Evolutionary conservation across 1,284 basidiomycete species (phyloP), one percentile per base, ranked within the genome.

Genomic region (Sporisorium exsertum): DNA sequence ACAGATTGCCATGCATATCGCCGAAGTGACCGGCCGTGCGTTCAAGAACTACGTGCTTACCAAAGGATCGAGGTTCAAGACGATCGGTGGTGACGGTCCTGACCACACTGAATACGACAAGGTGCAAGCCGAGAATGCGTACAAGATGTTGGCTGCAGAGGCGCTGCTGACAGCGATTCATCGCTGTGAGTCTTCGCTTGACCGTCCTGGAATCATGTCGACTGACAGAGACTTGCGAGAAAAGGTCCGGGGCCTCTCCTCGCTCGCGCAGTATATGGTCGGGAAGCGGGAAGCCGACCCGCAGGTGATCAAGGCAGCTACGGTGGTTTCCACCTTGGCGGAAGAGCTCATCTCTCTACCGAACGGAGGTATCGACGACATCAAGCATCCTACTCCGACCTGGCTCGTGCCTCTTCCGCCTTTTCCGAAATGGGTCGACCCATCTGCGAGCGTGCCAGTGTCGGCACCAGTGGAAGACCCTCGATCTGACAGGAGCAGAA

Each of bases 101-200:
- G n/a, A n/a, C n/a, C n/a, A n/a, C n/a, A n/a, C n/a, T n/a, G n/a
- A n/a, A n/a, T n/a, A n/a, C 33, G 5, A 24, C 40, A 9, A 43
- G 40, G n/a, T 3, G n/a, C 40, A 33, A 10, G 40, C 37, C 1
- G n/a, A 22, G 4, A 12, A 49, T 0, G 56, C 64, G 4, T 72
- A 63, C 29, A 27, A 20, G 1, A 54, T 72, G 22, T 54, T 72
- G 0, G 53, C 61, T 6, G 59, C 51, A 9, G 66, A 74, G n/a
- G 72, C 72, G 2, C 63, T 74, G 9, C 53, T 74, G 6, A 35
- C 42, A 2, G 57, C 57, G 1, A 49, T 66, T 22, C 35, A 67
- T 16, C 40, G 51, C 2, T 64, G 60, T 43, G 46, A 53, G n/a
- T 20, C 45, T 4, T 66, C 49, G 15, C 45, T 51, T 33, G 5